Evolutionary conservation across 2,329 filamentous ascomycete species (phyloP).

Genomic region (Fusarium dimerum): DNA sequence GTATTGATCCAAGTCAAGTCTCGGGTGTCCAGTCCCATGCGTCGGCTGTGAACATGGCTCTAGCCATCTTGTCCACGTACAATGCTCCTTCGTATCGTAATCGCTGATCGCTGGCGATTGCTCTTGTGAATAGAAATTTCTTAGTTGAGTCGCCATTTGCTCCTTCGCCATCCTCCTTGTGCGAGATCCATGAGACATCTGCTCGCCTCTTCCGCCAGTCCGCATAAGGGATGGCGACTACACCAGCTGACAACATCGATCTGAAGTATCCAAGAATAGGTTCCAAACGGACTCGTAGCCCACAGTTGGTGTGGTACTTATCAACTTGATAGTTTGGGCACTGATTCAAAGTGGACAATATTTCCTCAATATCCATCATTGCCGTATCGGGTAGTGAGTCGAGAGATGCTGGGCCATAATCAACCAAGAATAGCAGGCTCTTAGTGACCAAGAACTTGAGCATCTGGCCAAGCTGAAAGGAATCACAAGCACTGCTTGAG

Average conservation of each 20-base stretch:
- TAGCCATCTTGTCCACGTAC: slow-evolving; percentile 52
- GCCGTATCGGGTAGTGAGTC: slow-evolving; percentile 50
- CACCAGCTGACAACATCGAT: slow-evolving; percentile 51
- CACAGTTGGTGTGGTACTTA: slow-evolving; percentile 72
- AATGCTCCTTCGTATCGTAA: slow-evolving; percentile 51
- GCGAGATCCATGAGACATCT: slow-evolving; percentile 43
- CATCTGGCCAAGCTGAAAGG: slow-evolving; percentile 78
- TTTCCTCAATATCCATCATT: slow-evolving; percentile 59
- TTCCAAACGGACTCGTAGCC: slow-evolving; percentile 64
- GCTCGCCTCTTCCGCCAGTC: slow-evolving; percentile 48
- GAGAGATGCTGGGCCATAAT: slow-evolving; percentile 53
- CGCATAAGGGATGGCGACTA: slow-evolving; percentile 44
- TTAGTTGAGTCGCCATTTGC: slow-evolving; percentile 16
- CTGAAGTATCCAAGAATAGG: slow-evolving; percentile 67
- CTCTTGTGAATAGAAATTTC: slow-evolving; percentile 52
- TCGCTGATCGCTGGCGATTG: slow-evolving; percentile 51
- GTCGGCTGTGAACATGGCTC: slow-evolving; percentile 55
- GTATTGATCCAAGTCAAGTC: slow-evolving; percentile 22
- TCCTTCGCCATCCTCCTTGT: slow-evolving; percentile 12
- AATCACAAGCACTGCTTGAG: slow-evolving; percentile 70
- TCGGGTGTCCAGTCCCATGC: slow-evolving; percentile 64
- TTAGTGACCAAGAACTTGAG: slow-evolving; percentile 68
- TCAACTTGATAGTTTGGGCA: slow-evolving; percentile 75
- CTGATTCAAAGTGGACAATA: slow-evolving; percentile 64
- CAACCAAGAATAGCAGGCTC: slow-evolving; percentile 59